phyloP scores from a whole-genome alignment of 1,139 yeast species.

The Taphrina betulina region DNA sequence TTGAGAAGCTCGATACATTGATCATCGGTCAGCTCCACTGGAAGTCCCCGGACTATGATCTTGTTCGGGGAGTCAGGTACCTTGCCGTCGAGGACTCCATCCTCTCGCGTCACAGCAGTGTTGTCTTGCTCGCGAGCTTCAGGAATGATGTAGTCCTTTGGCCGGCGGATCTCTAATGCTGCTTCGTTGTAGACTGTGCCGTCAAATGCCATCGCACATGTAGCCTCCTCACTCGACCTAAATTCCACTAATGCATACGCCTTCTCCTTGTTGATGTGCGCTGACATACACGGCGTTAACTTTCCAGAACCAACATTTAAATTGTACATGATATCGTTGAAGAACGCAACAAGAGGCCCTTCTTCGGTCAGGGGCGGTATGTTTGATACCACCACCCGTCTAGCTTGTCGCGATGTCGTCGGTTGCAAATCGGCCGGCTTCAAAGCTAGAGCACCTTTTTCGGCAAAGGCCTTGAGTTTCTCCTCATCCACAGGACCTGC shows the following conservation, averaged over 20 bases:
- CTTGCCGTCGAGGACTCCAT: conserved; percentile 27
- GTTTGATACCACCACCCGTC: conserved; percentile 53
- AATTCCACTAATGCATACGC: conserved; percentile 49
- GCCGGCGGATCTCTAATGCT: conserved; percentile 52
- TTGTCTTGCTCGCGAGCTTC: conserved; percentile 34
- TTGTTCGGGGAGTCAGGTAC: conserved; percentile 45
- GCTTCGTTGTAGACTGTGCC: conserved; percentile 46
- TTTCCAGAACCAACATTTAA: conserved; percentile 29
- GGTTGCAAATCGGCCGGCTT: conserved; percentile 38
- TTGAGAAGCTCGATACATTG: conserved; percentile 46
- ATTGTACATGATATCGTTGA: conserved; percentile 39
- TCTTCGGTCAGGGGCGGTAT: conserved; percentile 48
- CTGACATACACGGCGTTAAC: conserved; percentile 32
- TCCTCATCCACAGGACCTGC: conserved; percentile 51
- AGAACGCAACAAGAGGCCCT: conserved; percentile 36
- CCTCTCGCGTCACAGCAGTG: conserved; percentile 39
- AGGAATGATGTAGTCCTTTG: conserved; percentile 61
- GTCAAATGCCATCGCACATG: conserved; percentile 55
- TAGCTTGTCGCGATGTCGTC: conserved; percentile 45
- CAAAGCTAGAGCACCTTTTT: conserved; percentile 40
- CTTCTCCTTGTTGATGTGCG: conserved; percentile 37
- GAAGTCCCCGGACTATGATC: conserved; percentile 49
- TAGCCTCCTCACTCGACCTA: conserved; percentile 57
- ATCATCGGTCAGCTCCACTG: conserved; percentile 46
- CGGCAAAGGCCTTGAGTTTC: conserved; percentile 54